phyloP scores from a whole-genome alignment of 1,284 basidiomycete genomes.

The Naganishia sp. region DNA sequence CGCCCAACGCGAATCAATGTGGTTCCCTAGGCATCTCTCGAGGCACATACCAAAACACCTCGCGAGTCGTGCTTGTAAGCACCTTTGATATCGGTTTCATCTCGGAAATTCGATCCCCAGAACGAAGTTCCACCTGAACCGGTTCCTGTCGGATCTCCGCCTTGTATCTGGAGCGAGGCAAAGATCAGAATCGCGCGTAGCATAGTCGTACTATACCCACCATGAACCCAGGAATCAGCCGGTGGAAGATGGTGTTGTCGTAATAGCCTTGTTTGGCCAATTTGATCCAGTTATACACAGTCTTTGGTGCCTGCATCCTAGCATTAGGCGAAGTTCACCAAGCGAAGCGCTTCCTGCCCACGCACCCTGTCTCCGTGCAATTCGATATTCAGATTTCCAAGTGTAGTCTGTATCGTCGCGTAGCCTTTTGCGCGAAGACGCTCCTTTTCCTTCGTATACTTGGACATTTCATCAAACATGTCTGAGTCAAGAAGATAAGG shows the following conservation, averaged over 20 bases:
- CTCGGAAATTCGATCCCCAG: slow-evolving; percentile 93
- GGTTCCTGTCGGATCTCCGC: slow-evolving; percentile 94
- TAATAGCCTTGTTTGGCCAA: slow-evolving; percentile 87
- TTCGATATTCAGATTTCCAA: slow-evolving; percentile 87
- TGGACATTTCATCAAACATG: slow-evolving; percentile 86
- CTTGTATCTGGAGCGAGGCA: slow-evolving; percentile 68
- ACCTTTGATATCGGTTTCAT: slow-evolving; percentile 82
- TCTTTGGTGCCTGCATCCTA: slow-evolving; percentile 77
- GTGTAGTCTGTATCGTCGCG: slow-evolving; percentile 84
- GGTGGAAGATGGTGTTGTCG: slow-evolving; percentile 75
- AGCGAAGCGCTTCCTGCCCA: not conserved
- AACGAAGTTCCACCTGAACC: slow-evolving; percentile 89
- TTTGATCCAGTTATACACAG: slow-evolving; percentile 96
- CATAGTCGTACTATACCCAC: slow-evolving; percentile 54
- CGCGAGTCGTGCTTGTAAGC: slow-evolving; percentile 81
- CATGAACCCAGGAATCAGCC: slow-evolving; percentile 94
- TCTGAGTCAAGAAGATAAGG: slow-evolving; percentile 48
- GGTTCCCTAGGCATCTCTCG: not conserved
- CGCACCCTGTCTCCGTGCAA: slow-evolving; percentile 59
- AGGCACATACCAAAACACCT: slow-evolving; percentile 62
- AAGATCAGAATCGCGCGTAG: not conserved
- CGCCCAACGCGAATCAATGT: not conserved
- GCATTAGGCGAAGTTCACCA: slow-evolving; percentile 20
- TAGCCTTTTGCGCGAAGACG: slow-evolving; percentile 84
- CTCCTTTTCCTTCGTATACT: slow-evolving; percentile 85